Evolutionary conservation across 345 rosid species (phyloP).

Genomic region (Nasturtium officinale): DNA sequence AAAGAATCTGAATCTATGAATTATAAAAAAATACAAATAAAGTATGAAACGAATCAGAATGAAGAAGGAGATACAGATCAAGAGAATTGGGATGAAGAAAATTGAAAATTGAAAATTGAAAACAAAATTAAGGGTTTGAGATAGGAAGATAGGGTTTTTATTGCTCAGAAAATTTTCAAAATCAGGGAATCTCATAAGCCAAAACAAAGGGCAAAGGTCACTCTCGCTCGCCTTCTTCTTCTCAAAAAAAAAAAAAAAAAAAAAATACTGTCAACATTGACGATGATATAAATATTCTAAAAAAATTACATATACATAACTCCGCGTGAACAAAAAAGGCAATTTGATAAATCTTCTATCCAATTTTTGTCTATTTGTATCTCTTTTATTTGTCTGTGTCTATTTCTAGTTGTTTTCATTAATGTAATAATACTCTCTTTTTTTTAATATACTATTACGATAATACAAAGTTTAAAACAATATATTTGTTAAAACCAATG

Average conservation of each 20-base stretch:
- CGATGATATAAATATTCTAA: slow-evolving; percentile 17
- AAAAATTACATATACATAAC: neutral
- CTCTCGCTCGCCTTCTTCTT: slow-evolving; percentile 1
- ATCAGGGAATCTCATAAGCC: slow-evolving; percentile 30
- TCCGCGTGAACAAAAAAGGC: slow-evolving; percentile 22
- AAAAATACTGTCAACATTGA: slow-evolving; percentile 33
- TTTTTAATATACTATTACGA: too few relatives aligned
- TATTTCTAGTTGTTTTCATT: neutral
- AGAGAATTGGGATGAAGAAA: slow-evolving; percentile 7
- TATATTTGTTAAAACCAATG: neutral
- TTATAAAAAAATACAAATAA: neutral
- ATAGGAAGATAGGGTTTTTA: slow-evolving; percentile 46
- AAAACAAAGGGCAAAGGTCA: slow-evolving; percentile 29
- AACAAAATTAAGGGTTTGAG: slow-evolving; percentile 46
- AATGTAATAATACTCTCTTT: neutral
- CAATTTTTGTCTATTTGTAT: slow-evolving; percentile 7
- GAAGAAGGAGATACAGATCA: slow-evolving; percentile 33
- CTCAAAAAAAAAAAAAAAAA: neutral
- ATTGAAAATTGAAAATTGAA: neutral
- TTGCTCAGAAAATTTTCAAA: slow-evolving; percentile 21
- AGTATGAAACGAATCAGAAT: slow-evolving; percentile 8
- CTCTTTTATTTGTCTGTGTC: neutral
- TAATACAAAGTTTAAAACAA: neutral
- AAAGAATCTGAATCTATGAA: neutral
- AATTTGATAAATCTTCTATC: slow-evolving; percentile 13